Evolutionary conservation across 805 yeast species (phyloP), one percentile per base, ranked within the genome.

Genomic region (Yamadazyma paraphyllophila): DNA sequence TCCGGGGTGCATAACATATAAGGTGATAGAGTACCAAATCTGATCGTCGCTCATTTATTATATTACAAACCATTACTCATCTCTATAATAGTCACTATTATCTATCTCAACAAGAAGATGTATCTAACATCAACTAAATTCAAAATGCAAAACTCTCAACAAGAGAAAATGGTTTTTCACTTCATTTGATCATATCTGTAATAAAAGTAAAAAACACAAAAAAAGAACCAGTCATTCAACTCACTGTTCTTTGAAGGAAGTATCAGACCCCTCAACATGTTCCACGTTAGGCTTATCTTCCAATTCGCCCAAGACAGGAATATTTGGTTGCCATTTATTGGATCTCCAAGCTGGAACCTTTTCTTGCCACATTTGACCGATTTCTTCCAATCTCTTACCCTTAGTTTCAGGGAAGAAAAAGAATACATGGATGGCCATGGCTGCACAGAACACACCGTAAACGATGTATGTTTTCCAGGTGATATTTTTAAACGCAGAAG

Each of bases 341-440:
- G 67, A 49, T 48, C 57, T 59, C 71, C 73, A 66, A 3, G 73
- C 73, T 37, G 73, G 73, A 42, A 67, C 53, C 16, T 55, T 51
- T 44, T 62, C 68, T 20, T 61, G 67, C 71, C 71, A 67, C 48
- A 67, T 54, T 54, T 65, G 67, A 14, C 60, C 71, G 47, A 78
- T 73, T 54, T 77, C 80, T 56, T 78, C 83, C 57, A 78, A 67
- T 35, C 79, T 66, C 54, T 69, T 67, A 12, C 81, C 82, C 51
- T 72, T 76, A 9, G 85, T 80, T 53, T 80, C 85, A 11, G 83
- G 83, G 63, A 67, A 75, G 55, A 73, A 72, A 49, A 71, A 62
- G 46, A 45, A 71, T 24, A 63, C 67, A 64, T 73, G 79, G 45
- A 77, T 45, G 30, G 71, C 65, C 71, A 76, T 67, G 45, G 63